Evolutionary conservation across 2,329 filamentous ascomycete genomes (phyloP).

Genomic region (Colletotrichum higginsianum): DNA sequence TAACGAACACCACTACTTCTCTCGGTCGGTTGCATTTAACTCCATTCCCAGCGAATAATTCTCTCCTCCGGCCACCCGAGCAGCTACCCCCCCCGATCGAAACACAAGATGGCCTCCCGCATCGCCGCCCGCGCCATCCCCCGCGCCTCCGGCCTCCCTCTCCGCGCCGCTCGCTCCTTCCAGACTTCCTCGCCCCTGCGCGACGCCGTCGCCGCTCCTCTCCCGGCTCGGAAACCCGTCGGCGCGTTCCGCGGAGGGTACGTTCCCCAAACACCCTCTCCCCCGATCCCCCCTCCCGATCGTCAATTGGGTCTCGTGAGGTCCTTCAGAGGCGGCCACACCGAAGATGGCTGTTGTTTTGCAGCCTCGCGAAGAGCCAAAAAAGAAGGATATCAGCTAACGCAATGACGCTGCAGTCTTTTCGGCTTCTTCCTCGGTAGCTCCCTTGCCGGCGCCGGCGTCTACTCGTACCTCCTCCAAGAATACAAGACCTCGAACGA

Average conservation of each 20-base stretch:
- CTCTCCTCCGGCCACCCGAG: constrained; percentile 13
- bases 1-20: constrained; percentile 1
- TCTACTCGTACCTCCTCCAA: constrained; percentile 93
- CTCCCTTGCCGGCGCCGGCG: constrained; percentile 81
- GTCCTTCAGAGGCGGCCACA: not conserved
- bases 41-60: not conserved
- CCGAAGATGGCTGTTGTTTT: not conserved
- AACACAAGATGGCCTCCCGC: constrained; percentile 62
- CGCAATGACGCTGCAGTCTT: constrained; percentile 67
- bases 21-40: not conserved
- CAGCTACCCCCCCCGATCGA: constrained; percentile 3
- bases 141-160: constrained; percentile 48
- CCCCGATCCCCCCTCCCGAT: not conserved
- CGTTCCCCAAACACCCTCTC: constrained; percentile 48
- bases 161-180: constrained; percentile 59
- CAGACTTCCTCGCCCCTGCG: constrained; percentile 63
- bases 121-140: constrained; percentile 57
- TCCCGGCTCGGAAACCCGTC: constrained; percentile 71
- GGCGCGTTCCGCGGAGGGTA: constrained; percentile 75
- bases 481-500: constrained; percentile 97
- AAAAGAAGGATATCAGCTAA: constrained; percentile 24
- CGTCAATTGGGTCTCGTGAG: constrained; percentile 18
- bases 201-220: constrained; percentile 61
- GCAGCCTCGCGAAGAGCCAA: no score
- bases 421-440: constrained; percentile 93